A percentile compares a stretch with the other conserved stretches of the same genome.
These are phyloP conservation scores for Babesia bigemina DNA, from an alignment of 169 alveolate species.

Conservation along the genomic window DNA sequence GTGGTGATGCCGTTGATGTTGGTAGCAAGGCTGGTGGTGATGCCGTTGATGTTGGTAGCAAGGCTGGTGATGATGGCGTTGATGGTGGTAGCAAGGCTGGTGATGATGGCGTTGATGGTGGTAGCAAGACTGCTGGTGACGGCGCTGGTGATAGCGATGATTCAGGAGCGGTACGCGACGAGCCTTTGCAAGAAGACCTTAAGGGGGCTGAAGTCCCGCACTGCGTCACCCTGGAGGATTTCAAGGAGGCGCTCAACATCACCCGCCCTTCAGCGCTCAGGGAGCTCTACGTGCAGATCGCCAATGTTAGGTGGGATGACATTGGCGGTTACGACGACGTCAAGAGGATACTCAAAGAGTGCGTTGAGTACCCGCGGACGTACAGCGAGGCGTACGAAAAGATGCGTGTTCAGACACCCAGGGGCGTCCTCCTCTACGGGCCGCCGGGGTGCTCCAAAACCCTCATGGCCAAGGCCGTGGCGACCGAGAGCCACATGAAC, in stretches of 20 bases:
- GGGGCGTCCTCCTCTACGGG: slow-evolving; percentile 97
- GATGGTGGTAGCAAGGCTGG: background rate
- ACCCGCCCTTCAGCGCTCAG: slow-evolving; percentile 78
- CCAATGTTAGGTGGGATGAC: slow-evolving; percentile 95
- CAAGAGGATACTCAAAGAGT: slow-evolving; percentile 89
- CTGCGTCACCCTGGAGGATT: slow-evolving; percentile 46
- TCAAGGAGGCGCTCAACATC: slow-evolving; percentile 41
- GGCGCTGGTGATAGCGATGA: no score
- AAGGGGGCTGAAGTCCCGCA: background rate
- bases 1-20: no score
- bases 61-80: background rate
- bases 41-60: background rate
- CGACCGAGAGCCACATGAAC: slow-evolving; percentile 96
- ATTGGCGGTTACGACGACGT: slow-evolving; percentile 98
- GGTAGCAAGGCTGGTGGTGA: background rate
- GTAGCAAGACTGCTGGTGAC: background rate
- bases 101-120: no score
- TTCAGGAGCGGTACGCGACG: background rate
- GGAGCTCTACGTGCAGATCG: slow-evolving; percentile 89
- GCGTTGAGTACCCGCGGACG: slow-evolving; percentile 97
- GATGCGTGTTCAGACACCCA: slow-evolving; percentile 91
- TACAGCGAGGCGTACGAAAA: slow-evolving; percentile 87
- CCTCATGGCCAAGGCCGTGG: slow-evolving; percentile 99
- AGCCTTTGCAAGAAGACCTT: background rate
- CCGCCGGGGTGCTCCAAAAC: slow-evolving; percentile 99